Percentiles rank a stretch among this genome's conserved stretches.
phyloP scores from a whole-genome alignment of 1,284 basidiomycete genomes.

The Malassezia psittaci region DNA sequence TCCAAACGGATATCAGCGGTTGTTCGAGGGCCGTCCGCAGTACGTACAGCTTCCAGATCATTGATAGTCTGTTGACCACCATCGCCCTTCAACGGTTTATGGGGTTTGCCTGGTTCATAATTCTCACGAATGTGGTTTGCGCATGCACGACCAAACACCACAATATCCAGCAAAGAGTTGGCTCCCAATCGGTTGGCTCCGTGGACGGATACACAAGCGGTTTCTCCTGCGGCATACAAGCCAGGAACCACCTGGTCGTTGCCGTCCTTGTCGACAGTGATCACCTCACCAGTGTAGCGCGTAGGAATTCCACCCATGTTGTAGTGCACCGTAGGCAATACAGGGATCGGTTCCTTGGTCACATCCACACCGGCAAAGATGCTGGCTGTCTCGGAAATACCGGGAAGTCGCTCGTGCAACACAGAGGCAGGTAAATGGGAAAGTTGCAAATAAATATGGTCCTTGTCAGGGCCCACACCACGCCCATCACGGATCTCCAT shows the following conservation, averaged over 20 bases:
- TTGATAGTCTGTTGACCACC: constrained; percentile 77
- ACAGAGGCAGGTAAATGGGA: constrained; percentile 93
- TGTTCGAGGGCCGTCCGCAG: constrained; percentile 62
- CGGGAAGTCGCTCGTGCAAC: constrained; percentile 91
- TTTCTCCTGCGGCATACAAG: constrained; percentile 96
- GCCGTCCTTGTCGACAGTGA: constrained; percentile 57
- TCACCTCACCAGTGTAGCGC: constrained; percentile 91
- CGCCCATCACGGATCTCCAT: constrained; percentile 97
- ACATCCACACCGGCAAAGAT: constrained; percentile 99
- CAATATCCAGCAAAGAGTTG: constrained; percentile 96
- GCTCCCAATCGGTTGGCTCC: constrained; percentile 99
- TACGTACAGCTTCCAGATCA: constrained; percentile 78
- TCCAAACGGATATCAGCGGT: constrained; percentile 83
- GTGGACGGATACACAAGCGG: constrained; percentile 96
- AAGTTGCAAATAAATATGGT: constrained; percentile 93
- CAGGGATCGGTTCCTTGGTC: constrained; percentile 80
- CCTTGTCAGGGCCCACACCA: constrained; percentile 96
- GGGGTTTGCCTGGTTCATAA: constrained; percentile 76
- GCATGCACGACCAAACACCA: constrained; percentile 96
- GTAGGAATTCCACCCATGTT: constrained; percentile 97
- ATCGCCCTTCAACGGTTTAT: constrained; percentile 77
- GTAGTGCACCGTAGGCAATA: constrained; percentile 51
- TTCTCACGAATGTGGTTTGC: constrained; percentile 95
- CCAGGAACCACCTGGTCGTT: constrained; percentile 92
- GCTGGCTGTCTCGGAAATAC: constrained; percentile 98